Conservation (phyloP, 2,329 filamentous ascomycete species). For the Ceratocystis colombiana region DNA sequence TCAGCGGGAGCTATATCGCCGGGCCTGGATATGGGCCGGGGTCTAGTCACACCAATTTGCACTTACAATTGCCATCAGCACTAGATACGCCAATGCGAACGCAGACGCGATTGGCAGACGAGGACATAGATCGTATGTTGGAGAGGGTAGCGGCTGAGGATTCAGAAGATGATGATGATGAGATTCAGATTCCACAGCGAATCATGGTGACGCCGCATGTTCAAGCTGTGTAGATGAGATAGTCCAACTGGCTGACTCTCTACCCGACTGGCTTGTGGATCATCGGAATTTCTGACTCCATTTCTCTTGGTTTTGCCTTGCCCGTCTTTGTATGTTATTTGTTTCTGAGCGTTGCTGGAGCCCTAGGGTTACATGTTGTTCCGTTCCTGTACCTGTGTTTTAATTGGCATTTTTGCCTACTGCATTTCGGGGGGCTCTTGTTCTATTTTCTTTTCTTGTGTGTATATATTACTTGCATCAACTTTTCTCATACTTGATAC, state of each 20-base stretch:
- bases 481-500: background rate
- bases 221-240: slow-evolving; percentile 19
- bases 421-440: background rate
- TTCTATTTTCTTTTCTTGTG: slow-evolving; percentile 2
- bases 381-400: background rate
- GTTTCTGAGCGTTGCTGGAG: no score
- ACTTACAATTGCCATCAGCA: slow-evolving; percentile 42
- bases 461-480: slow-evolving; percentile 8
- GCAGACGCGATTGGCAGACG: slow-evolving; percentile 40
- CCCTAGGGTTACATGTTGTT: no score
- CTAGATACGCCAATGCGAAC: slow-evolving; percentile 35
- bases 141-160: slow-evolving; percentile 42
- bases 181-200: slow-evolving; percentile 45
- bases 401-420: background rate
- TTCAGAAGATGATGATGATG: slow-evolving; percentile 47
- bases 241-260: background rate
- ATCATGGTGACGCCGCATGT: slow-evolving; percentile 14
- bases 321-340: no score
- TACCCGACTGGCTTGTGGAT: background rate
- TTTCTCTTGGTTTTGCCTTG: no score
- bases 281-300: no score
- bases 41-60: slow-evolving; percentile 33
- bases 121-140: slow-evolving; percentile 50
- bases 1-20: slow-evolving; percentile 27
- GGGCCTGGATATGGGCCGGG: background rate